Evolutionary conservation across 495 filamentous ascomycete genomes (phyloP).

Genomic region (Darksidea phi): DNA sequence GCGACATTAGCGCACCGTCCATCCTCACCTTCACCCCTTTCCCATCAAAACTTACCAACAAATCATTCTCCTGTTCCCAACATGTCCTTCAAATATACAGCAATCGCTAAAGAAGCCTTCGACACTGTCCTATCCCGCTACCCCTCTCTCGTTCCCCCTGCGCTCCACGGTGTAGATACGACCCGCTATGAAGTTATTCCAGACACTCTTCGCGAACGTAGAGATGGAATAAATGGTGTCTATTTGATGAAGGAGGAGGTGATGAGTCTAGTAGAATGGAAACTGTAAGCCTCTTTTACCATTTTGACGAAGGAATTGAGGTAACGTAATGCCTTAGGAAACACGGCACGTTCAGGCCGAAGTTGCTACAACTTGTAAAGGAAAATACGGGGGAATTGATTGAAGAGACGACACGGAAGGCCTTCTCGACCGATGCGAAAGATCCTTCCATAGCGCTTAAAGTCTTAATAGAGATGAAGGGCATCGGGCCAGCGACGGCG

Average conservation of each 20-base stretch:
- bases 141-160: slow-evolving; percentile 26
- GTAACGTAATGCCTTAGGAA: slow-evolving; percentile 38
- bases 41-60: background rate
- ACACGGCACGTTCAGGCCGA: slow-evolving; percentile 71
- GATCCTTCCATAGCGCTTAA: slow-evolving; percentile 43
- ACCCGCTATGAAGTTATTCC: slow-evolving; percentile 39
- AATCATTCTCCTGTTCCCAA: background rate
- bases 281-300: slow-evolving; percentile 55
- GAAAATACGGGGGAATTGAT: slow-evolving; percentile 54
- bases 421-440: slow-evolving; percentile 38
- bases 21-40: background rate
- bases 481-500: slow-evolving; percentile 72
- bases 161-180: slow-evolving; percentile 34
- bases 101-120: slow-evolving; percentile 34
- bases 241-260: slow-evolving; percentile 37
- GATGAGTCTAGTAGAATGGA: slow-evolving; percentile 66
- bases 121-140: slow-evolving; percentile 32
- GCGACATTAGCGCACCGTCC: background rate
- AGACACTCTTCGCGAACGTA: slow-evolving; percentile 11
- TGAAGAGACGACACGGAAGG: slow-evolving; percentile 49
- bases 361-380: slow-evolving; percentile 62
- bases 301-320: background rate
- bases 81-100: slow-evolving; percentile 17
- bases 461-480: slow-evolving; percentile 55
- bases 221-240: slow-evolving; percentile 15